A percentile compares a stretch with the other conserved stretches of the same genome.
These are phyloP conservation scores for Boletus tomentosulus DNA, from an alignment of 768 basidiomycete genomes.

Conservation along the genomic window DNA sequence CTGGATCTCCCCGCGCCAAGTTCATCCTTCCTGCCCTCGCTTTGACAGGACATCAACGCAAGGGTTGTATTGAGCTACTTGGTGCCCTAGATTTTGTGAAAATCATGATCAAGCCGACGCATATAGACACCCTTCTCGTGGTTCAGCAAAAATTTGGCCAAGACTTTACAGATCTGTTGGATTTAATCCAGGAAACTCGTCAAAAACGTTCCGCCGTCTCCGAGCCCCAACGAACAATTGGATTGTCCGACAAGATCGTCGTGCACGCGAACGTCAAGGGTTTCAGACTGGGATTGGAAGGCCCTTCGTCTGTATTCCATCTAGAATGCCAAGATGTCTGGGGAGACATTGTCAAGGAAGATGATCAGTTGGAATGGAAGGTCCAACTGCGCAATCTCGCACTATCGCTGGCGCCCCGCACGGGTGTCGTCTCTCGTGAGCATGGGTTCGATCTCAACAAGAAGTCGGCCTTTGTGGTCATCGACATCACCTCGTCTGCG, in stretches of 20 bases:
- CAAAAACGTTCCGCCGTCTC: constrained; percentile 20
- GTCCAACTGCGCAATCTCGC: constrained; percentile 70
- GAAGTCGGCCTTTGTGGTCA: constrained; percentile 77
- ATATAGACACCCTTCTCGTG: constrained; percentile 78
- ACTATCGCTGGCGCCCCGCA: constrained; percentile 74
- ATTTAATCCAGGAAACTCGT: constrained; percentile 61
- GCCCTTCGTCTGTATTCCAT: constrained; percentile 65
- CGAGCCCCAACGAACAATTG: constrained; percentile 8
- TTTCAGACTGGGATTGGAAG: constrained; percentile 76
- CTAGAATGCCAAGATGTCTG: constrained; percentile 74
- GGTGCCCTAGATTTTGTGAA: constrained; percentile 66
- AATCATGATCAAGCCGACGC: constrained; percentile 71
- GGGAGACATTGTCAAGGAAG: constrained; percentile 50
- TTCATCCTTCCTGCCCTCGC: constrained; percentile 64
- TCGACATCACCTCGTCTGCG: constrained; percentile 59
- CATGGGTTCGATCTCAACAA: constrained; percentile 53
- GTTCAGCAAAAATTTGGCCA: constrained; percentile 89
- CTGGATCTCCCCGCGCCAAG: constrained; percentile 50
- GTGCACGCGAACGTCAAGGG: constrained; percentile 69
- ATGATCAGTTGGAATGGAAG: constrained; percentile 54
- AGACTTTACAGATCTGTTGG: constrained; percentile 79
- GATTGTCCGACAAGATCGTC: constrained; percentile 34
- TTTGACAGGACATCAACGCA: constrained; percentile 55
- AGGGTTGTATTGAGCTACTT: constrained; percentile 44
- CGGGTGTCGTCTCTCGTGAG: constrained; percentile 32